Conservation (phyloP, 805 yeast genomes). For the Groenewaldozyma salmanticensis region DNA sequence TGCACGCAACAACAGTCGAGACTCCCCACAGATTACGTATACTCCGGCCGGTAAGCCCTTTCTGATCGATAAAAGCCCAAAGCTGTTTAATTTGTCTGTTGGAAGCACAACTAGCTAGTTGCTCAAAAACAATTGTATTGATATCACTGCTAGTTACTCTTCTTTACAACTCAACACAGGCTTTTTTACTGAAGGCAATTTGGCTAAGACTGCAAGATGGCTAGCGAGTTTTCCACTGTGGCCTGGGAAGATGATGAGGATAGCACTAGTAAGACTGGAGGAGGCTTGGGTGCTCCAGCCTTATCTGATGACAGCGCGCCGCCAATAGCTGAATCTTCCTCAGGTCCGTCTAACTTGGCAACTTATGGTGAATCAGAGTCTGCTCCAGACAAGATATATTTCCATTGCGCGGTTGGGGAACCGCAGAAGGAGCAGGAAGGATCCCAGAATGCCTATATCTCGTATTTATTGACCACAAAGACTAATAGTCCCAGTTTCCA, state of each 20-base stretch:
- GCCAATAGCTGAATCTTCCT: background rate
- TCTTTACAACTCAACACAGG: no score
- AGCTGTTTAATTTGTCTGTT: no score
- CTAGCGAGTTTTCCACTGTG: slow-evolving; percentile 6
- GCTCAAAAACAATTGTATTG: no score
- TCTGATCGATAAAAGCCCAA: no score
- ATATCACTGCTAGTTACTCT: no score
- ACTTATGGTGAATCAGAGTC: background rate
- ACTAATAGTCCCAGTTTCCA: slow-evolving; percentile 54
- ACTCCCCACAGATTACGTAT: no score
- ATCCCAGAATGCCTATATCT: slow-evolving; percentile 58
- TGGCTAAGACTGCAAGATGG: no score
- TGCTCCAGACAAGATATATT: slow-evolving; percentile 19
- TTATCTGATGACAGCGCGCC: no score
- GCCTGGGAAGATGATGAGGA: slow-evolving; percentile 7
- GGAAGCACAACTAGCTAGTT: no score
- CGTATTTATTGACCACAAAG: slow-evolving; percentile 56
- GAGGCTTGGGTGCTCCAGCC: background rate
- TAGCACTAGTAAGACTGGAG: background rate
- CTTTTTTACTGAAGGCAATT: no score
- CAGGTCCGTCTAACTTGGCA: background rate
- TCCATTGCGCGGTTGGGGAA: slow-evolving; percentile 38
- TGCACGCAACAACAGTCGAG: no score
- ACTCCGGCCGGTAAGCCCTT: no score
- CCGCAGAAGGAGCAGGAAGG: slow-evolving; percentile 68